Evolutionary conservation across 805 yeast species (phyloP), one percentile per base, ranked within the genome.

Genomic region (Candida jianshihensis): DNA sequence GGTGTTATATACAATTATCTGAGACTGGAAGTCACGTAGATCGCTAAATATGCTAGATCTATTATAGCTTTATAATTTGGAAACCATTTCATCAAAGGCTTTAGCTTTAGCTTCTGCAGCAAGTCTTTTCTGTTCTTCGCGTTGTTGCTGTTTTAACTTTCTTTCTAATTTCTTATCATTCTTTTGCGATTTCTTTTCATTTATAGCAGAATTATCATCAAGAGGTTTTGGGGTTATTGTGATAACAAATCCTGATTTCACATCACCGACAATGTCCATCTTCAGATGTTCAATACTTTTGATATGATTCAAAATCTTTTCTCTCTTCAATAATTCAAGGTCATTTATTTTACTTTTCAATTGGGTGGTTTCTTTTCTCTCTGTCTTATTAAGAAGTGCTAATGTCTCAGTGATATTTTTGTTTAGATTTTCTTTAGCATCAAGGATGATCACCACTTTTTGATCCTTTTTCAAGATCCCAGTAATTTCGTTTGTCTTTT

Each of bases 401-500:
- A 55, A 50, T 14, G 20, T 7, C 11, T 30, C 21, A 10, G 25
- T 19, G 4, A 19, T 13, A 14, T 20, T 8, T 28, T 21, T 34
- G 5, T 28, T 13, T 29, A 52, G 20, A n/a, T 42, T 40, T 4
- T 54, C 54, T 39, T 57, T 66, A 11, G 64, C 63, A 38, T 67
- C 74, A 16, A 72, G 41, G n/a, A 60, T 56, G 10, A 70, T 48
- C 15, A 60, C 58, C 6, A 71, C 62, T 27, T 59, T 63, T 33
- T 51, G 51, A 5, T 73, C 76, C 39, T 66, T 72, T 26, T 60
- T 57, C 39, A 74, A 43, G 15, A 71, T 66, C 3, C 57, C 51
- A 27, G 56, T 48, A 14, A 77, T 69, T 46, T 77, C 83, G 36
- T 64, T 62, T 12, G 59, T 57, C 48, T 77, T 77, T 41, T 77